A percentile compares a stretch with the other conserved stretches of the same genome.
Evolutionary conservation across 768 basidiomycete species (phyloP).

Genomic region (Mycena sanguinolenta): DNA sequence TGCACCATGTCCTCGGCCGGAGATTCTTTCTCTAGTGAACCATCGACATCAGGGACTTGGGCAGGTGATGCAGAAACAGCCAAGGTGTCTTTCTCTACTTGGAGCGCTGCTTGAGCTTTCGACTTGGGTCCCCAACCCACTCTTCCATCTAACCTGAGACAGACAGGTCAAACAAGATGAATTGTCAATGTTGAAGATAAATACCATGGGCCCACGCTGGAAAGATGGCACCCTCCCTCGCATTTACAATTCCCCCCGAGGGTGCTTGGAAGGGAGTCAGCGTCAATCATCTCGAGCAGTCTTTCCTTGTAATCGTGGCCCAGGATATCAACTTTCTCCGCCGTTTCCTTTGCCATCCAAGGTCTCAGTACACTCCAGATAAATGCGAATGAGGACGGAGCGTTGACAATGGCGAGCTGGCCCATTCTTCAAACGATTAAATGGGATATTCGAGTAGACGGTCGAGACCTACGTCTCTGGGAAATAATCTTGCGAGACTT

Average conservation of each 20-base stretch:
- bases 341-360: slow-evolving; percentile 82
- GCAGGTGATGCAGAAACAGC: neutral
- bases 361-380: slow-evolving; percentile 80
- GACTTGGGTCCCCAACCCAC: slow-evolving; percentile 62
- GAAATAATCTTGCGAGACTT: slow-evolving; percentile 84
- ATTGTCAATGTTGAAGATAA: neutral
- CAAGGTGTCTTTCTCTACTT: slow-evolving; percentile 1
- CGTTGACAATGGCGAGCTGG: slow-evolving; percentile 77
- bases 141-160: slow-evolving; percentile 64
- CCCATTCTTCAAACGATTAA: slow-evolving; percentile 67
- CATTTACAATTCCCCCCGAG: slow-evolving; percentile 81
- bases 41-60: neutral
- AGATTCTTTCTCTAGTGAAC: neutral
- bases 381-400: slow-evolving; percentile 77
- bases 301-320: slow-evolving; percentile 70
- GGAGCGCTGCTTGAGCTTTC: slow-evolving; percentile 25
- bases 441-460: neutral
- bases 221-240: slow-evolving; percentile 70
- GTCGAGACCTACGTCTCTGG: slow-evolving; percentile 72
- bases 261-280: slow-evolving; percentile 69
- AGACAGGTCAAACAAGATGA: neutral
- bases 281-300: slow-evolving; percentile 72
- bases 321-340: slow-evolving; percentile 74
- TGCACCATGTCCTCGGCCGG: neutral
- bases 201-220: slow-evolving; percentile 74